Base-by-base conservation (phyloP, 129 eudicot genomes). In the Centrapalus pauciflorus region DNA sequence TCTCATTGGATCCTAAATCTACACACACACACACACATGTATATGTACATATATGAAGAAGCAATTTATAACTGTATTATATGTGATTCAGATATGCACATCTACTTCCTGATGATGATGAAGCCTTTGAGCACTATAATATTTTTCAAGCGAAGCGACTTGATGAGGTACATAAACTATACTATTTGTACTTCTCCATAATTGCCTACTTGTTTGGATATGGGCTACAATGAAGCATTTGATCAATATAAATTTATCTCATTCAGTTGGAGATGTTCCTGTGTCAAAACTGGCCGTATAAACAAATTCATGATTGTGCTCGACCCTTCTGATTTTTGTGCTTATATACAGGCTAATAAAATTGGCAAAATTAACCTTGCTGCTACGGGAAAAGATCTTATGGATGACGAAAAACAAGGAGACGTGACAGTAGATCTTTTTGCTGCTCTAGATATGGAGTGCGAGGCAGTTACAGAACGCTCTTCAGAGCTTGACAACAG, bases 361-460 rank as follows among this genome's bases (percentile, higher is more conserved):
- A 94, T 94, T 50, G 99, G 99, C 23, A 94, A 89, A 79, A 89
- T 94, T 21, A 94, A 94, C 65, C 94, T 94, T 64, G 99, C 99
- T 78, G 99, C 99, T 24, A 94, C 97, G 0, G 97, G 99, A 21
- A 94, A 94, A 79, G 99, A 94, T 81, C 99, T 94, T 51, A 94
- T 94, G 99, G 99, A 94, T 68, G 99, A 94, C 17, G 99, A 94
- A 56, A 94, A 94, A 72, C 95, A 71, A 79, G 99, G 98, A 66
- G 99, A 94, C 55, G 99, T 94, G 13, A 89, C 96, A 1, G 89
- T 94, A 62, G 99, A 94, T 82, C 95, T 94, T 59, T 89, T 73
- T 75, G 71, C 95, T 63, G 95, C 99, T 51, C 54, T 89, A 57
- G 97, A 89, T 33, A 64, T 86, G 90, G 95, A 89, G 79, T 70